phyloP scores from a whole-genome alignment of 169 alveolate genomes.

The Plasmodium gaboni region DNA sequence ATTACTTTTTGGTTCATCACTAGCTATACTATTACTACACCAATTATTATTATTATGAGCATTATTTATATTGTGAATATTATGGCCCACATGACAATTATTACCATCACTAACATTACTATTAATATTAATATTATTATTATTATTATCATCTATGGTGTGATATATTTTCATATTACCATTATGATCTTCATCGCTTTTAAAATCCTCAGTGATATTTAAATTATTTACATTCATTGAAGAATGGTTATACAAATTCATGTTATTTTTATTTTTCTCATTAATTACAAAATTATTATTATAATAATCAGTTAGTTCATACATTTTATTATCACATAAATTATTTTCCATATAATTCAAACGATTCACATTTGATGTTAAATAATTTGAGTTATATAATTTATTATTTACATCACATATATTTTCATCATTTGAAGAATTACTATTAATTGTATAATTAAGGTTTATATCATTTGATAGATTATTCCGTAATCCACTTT shows the following conservation, averaged over 20 bases:
- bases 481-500: constrained; percentile 11
- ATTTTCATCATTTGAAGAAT: constrained; percentile 3
- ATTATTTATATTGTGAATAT: neutral
- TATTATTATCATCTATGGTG: neutral
- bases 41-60: neutral
- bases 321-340: neutral
- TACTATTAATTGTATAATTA: neutral
- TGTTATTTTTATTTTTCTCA: constrained; percentile 14
- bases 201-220: neutral
- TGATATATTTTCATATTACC: constrained; percentile 1
- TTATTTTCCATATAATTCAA: constrained; percentile 30
- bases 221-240: neutral
- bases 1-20: neutral
- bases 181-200: constrained; percentile 2
- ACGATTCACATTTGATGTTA: neutral
- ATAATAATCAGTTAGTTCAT: constrained; percentile 30
- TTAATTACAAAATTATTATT: constrained; percentile 7
- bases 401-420: constrained; percentile 8
- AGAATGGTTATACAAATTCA: constrained; percentile 2
- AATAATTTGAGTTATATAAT: neutral
- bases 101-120: neutral
- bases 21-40: neutral
- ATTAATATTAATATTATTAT: neutral
- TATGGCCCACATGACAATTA: neutral
- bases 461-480: neutral